A percentile compares a stretch with the other conserved stretches of the same genome.
phyloP scores from a whole-genome alignment of 2,329 filamentous ascomycete genomes.

The Hirsutella thompsonii region DNA sequence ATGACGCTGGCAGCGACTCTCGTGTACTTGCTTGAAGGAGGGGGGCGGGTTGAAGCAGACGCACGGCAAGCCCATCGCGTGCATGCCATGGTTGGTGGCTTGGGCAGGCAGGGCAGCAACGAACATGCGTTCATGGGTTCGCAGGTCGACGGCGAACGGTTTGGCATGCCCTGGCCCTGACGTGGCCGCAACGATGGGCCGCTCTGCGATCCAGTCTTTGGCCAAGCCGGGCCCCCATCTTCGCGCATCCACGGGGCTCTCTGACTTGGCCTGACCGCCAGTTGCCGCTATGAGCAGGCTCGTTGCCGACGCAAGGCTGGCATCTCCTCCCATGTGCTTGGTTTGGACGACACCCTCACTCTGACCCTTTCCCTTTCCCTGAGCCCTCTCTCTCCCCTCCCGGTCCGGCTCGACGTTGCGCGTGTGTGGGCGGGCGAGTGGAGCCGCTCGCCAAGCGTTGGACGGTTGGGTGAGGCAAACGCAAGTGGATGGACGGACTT shows the following conservation, averaged over 20 bases:
- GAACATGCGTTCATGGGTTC: conserved; percentile 8
- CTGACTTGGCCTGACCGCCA: conserved; percentile 5
- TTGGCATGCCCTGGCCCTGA: conserved; percentile 1
- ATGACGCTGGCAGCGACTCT: not conserved
- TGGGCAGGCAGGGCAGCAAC: conserved; percentile 4
- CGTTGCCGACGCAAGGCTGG: not conserved
- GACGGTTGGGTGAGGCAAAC: not conserved
- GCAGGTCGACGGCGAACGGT: conserved; percentile 5
- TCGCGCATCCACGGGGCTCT: not conserved
- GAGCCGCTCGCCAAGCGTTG: not conserved
- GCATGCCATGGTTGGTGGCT: conserved; percentile 4
- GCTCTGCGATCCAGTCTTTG: not conserved
- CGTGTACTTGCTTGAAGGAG: not conserved
- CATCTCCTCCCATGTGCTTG: not conserved
- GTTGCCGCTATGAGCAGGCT: conserved; percentile 1
- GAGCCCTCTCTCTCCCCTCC: not conserved
- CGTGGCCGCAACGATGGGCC: conserved; percentile 6
- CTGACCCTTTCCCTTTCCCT: too few relatives aligned
- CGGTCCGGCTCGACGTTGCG: not conserved
- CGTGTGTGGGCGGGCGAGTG: not conserved
- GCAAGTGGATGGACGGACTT: not conserved
- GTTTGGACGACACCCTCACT: not conserved
- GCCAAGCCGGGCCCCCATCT: not conserved
- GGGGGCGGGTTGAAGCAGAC: not conserved
- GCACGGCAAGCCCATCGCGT: not conserved